Conservation (phyloP, 2,329 filamentous ascomycete genomes). For the Sporothrix dimorphospora region DNA sequence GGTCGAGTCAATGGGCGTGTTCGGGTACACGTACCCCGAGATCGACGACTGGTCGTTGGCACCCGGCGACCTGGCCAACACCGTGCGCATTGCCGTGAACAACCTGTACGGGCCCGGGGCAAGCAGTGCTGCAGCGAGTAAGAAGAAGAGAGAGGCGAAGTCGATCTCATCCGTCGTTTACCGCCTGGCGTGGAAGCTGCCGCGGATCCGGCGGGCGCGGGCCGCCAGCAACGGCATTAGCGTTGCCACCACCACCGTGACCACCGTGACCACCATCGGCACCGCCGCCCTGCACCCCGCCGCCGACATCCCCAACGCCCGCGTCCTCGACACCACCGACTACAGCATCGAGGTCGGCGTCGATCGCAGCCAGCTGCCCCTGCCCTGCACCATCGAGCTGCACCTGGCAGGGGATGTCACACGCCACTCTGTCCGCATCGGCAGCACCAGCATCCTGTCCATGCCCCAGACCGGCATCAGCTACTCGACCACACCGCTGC, state of each 20-base stretch:
- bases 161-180: neutral
- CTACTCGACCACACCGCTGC: conserved; percentile 43
- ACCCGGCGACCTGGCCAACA: conserved; percentile 60
- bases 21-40: conserved; percentile 50
- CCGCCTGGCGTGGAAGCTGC: neutral
- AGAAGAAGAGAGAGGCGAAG: neutral
- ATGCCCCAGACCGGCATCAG: conserved; percentile 44
- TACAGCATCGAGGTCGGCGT: conserved; percentile 45
- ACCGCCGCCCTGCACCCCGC: neutral
- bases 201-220: neutral
- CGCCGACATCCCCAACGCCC: neutral
- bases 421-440: conserved; percentile 33
- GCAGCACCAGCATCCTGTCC: conserved; percentile 42
- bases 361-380: conserved; percentile 43
- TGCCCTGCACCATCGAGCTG: conserved; percentile 46
- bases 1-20: conserved; percentile 38
- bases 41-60: conserved; percentile 54
- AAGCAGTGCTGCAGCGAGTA: neutral
- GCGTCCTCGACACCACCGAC: conserved; percentile 34
- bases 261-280: neutral
- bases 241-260: neutral
- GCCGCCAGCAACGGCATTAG: neutral
- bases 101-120: conserved; percentile 48
- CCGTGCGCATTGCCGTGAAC: conserved; percentile 64
- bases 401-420: conserved; percentile 33